These are phyloP conservation scores for Lachnellula cervina DNA, from an alignment of 2,329 filamentous ascomycete genomes.

Conservation along the genomic window DNA sequence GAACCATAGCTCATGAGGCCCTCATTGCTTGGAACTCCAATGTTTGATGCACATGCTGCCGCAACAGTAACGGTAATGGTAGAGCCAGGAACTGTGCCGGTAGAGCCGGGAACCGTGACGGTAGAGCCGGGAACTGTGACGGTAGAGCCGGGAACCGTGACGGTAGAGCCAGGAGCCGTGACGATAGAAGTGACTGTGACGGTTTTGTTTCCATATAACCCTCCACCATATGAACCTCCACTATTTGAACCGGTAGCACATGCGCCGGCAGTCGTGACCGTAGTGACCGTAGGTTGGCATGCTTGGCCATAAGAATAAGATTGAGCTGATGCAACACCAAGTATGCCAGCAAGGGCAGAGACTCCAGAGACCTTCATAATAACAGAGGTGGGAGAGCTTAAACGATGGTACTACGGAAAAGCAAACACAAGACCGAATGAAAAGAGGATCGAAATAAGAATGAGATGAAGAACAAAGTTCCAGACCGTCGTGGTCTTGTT, in stretches of 20 bases:
- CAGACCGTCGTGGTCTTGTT: background rate
- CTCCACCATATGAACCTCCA: too few species aligned
- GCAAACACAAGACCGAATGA: slow-evolving; percentile 12
- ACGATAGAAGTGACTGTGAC: background rate
- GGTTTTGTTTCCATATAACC: background rate
- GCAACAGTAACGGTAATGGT: too few species aligned
- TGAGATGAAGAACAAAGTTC: slow-evolving; percentile 1
- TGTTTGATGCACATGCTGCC: too few species aligned
- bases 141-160: background rate
- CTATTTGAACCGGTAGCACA: background rate
- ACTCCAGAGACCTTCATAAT: slow-evolving; percentile 23
- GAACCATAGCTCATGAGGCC: too few species aligned
- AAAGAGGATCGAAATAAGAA: slow-evolving; percentile 1
- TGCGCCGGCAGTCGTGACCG: slow-evolving; percentile 6
- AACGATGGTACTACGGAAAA: slow-evolving; percentile 18
- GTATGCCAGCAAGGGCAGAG: slow-evolving; percentile 8
- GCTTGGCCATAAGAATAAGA: slow-evolving; percentile 11
- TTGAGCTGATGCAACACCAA: slow-evolving; percentile 13
- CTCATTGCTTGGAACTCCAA: too few species aligned
- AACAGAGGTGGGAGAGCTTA: background rate
- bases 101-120: background rate
- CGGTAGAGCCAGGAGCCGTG: background rate
- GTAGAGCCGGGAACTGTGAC: background rate
- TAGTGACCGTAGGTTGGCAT: too few species aligned
- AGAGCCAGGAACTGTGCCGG: background rate